Conservation (phyloP, 495 filamentous ascomycete species). For the Penicillium cosmopolitanum region DNA sequence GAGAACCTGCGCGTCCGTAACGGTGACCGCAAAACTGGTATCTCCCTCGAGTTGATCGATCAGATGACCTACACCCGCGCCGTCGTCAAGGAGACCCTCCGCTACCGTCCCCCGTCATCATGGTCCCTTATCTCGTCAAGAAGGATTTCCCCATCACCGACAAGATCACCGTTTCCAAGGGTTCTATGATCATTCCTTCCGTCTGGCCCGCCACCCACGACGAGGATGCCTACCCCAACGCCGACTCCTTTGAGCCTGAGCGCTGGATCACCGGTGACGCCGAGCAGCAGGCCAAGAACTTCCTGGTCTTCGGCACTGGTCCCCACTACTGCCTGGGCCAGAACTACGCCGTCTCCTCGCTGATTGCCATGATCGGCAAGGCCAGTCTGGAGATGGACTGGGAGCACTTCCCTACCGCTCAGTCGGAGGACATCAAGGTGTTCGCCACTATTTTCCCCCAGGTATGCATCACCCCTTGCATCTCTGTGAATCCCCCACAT, state of each 20-base stretch:
- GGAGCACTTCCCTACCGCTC: conserved; percentile 79
- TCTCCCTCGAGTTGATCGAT: conserved; percentile 85
- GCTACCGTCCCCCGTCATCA: conserved; percentile 97
- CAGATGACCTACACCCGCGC: conserved; percentile 89
- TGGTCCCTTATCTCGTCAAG: conserved; percentile 96
- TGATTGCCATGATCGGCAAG: conserved; percentile 92
- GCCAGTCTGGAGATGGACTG: conserved; percentile 90
- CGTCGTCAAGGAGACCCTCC: conserved; percentile 89
- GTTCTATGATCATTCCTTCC: conserved; percentile 92
- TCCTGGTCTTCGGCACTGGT: conserved; percentile 93
- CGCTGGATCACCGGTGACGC: conserved; percentile 91
- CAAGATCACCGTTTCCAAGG: conserved; percentile 87
- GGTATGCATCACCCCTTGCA: conserved; percentile 56
- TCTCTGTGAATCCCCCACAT: background rate
- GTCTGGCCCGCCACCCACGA: conserved; percentile 91
- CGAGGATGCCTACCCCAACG: conserved; percentile 87
- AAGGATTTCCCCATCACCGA: conserved; percentile 92
- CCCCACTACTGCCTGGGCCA: conserved; percentile 98
- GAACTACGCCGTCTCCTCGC: conserved; percentile 86
- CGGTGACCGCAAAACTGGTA: conserved; percentile 70
- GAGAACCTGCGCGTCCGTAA: conserved; percentile 82
- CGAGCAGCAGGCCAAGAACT: conserved; percentile 94
- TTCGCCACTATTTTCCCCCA: conserved; percentile 98
- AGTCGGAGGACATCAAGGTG: conserved; percentile 94
- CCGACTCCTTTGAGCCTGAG: conserved; percentile 85